phyloP scores from a whole-genome alignment of 768 basidiomycete species.

The Lactarius hengduanensis region DNA sequence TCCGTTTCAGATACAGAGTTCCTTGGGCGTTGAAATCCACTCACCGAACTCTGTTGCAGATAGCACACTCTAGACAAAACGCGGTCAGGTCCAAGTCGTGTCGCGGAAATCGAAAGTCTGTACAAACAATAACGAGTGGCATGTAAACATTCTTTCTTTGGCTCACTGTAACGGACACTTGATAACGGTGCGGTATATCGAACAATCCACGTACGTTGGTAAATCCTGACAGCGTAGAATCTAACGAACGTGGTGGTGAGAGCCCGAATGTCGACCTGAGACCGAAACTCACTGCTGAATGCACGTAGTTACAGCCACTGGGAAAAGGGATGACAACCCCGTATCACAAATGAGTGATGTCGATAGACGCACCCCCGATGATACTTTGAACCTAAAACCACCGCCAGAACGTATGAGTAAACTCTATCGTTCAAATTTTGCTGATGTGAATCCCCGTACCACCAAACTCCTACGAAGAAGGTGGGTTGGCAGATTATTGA shows the following conservation, averaged over 20 bases:
- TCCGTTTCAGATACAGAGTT: neutral
- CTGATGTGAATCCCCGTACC: constrained; percentile 6
- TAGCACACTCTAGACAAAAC: constrained; percentile 5
- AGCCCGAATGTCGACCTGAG: neutral
- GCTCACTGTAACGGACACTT: constrained; percentile 7
- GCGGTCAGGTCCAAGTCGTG: neutral
- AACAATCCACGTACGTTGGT: constrained; percentile 13
- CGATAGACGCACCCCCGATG: constrained; percentile 8
- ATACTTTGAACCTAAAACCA: constrained; percentile 8
- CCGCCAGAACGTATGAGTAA: constrained; percentile 1
- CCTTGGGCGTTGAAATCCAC: neutral
- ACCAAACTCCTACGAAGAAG: constrained; percentile 8
- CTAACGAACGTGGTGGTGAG: neutral
- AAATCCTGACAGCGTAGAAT: constrained; percentile 15
- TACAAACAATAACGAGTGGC: constrained; percentile 15
- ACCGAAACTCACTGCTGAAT: constrained; percentile 16
- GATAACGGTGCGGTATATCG: neutral
- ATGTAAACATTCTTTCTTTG: constrained; percentile 11
- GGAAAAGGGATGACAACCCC: neutral
- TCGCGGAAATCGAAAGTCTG: neutral
- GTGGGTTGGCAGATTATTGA: neutral
- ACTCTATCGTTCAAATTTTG: neutral
- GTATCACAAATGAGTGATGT: neutral
- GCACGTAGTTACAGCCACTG: constrained; percentile 9
- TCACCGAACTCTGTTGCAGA: constrained; percentile 15